Evolutionary conservation across 345 rosid species (phyloP).

Genomic region (Diplotaxis tenuifolia): DNA sequence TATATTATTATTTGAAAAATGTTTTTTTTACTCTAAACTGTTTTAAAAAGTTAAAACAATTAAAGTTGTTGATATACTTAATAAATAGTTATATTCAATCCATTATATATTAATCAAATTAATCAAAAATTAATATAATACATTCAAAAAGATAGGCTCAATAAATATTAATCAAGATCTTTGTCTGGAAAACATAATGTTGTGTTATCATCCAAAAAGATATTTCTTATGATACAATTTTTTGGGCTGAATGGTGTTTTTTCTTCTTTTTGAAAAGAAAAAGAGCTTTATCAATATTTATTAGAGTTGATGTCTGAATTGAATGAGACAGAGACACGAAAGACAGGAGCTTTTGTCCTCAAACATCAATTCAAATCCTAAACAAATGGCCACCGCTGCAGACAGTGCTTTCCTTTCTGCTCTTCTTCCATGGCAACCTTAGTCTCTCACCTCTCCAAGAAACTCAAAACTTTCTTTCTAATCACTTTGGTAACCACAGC

Average conservation of each 20-base stretch:
- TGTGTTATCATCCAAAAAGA: no score
- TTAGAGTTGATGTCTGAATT: background rate
- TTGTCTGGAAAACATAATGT: no score
- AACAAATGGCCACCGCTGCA: slow-evolving; percentile 1
- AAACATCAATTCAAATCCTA: background rate
- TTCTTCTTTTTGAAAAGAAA: background rate
- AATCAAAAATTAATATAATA: no score
- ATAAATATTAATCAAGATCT: no score
- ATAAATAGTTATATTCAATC: no score
- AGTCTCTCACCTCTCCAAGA: background rate
- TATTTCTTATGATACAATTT: background rate
- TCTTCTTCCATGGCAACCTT: slow-evolving; percentile 19
- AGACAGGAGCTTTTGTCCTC: slow-evolving; percentile 1
- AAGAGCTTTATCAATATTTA: background rate
- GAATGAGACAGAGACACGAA: slow-evolving; percentile 2
- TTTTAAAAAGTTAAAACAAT: no score
- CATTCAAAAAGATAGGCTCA: no score
- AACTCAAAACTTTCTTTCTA: slow-evolving; percentile 4
- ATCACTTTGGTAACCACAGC: background rate
- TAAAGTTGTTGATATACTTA: no score
- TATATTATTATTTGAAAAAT: no score
- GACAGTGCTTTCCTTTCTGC: background rate
- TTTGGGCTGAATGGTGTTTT: background rate
- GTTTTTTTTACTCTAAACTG: no score
- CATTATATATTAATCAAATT: no score